Base-by-base conservation (phyloP, 2,329 filamentous ascomycete species). In the Pseudovirgaria hyperparasitica region DNA sequence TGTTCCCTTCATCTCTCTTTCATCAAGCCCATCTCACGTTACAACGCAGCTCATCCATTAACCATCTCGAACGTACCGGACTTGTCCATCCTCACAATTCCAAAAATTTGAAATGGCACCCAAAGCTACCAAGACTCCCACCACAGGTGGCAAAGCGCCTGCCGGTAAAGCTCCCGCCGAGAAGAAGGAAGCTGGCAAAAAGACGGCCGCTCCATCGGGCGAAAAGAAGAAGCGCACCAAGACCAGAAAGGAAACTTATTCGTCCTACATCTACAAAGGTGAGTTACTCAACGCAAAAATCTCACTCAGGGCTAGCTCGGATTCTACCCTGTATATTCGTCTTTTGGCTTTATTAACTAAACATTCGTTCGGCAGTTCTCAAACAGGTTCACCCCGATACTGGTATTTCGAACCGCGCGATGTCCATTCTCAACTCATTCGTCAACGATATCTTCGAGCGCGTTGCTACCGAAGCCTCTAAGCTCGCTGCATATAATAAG, bases 161-260 rank as follows among this genome's bases (percentile, higher is more conserved):
- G 76, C 74, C 52, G 72, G 72, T 54, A 79, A 79, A 61, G 73
- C 75, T 24, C 85, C 87, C 34, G 82, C 80, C 55, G 86, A 94
- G 76, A 94, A 94, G 81, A 94, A 96, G 79, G 87, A 96, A 67
- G 90, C 87, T 42, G 90, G 87, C 71, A 98, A 98, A 82, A 98
- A 96, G 81, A 96, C 90, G 26, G 65, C 72, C 45, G 84, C 87
- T 35, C 76, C 86, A 37, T 76, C 82, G 56, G 90, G 90, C 41
- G 90, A 96, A 51, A 96, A 96, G 85, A 98, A 98, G 82, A 98
- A 96, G 86, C 84, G 90, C 57, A 92, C 85, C 70, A 98, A 98
- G 86, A 82, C 86, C 45, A 79, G 90, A 67, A 96, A 96, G 81
- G 90, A 98, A 74, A 98, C 90, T n/a, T 98, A 98, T 72, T 92